Percentiles rank a stretch among this genome's conserved stretches.
These are phyloP conservation scores for Fistulinella cinereoalba DNA, from an alignment of 1,284 basidiomycete genomes.

Conservation along the genomic window DNA sequence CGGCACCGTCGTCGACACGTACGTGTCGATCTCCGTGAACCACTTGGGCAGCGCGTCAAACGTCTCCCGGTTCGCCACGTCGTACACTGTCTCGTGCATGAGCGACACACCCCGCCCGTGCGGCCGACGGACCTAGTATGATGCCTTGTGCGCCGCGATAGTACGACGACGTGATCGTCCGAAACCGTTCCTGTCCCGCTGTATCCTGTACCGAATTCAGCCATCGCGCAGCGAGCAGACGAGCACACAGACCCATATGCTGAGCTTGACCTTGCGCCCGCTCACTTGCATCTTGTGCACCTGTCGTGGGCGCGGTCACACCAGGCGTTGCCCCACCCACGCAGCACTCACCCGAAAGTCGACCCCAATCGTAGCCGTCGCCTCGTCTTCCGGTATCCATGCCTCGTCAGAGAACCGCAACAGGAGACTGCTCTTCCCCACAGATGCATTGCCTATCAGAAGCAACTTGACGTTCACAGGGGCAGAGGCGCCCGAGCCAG, in stretches of 20 bases:
- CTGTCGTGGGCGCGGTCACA: slow-evolving; percentile 34
- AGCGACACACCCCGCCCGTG: background rate
- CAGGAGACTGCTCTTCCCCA: slow-evolving; percentile 88
- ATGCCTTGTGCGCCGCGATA: slow-evolving; percentile 94
- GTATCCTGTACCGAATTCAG: slow-evolving; percentile 60
- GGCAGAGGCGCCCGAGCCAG: slow-evolving; percentile 9
- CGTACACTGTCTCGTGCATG: slow-evolving; percentile 66
- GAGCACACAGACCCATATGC: slow-evolving; percentile 69
- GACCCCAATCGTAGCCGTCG: slow-evolving; percentile 90
- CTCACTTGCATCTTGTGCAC: slow-evolving; percentile 82
- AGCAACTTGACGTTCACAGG: slow-evolving; percentile 59
- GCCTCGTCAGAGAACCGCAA: slow-evolving; percentile 96
- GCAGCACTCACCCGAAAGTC: slow-evolving; percentile 65
- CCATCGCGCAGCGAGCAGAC: background rate
- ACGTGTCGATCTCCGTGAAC: slow-evolving; percentile 94
- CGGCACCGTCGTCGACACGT: slow-evolving; percentile 84
- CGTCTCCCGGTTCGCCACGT: slow-evolving; percentile 86
- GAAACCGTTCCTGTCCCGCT: slow-evolving; percentile 87
- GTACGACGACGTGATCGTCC: slow-evolving; percentile 89
- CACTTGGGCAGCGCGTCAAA: slow-evolving; percentile 92
- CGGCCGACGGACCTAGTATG: slow-evolving; percentile 67
- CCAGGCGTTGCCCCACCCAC: no score
- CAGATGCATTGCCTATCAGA: slow-evolving; percentile 85
- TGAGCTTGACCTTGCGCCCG: slow-evolving; percentile 76
- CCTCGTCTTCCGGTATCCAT: slow-evolving; percentile 94